Base-by-base conservation (phyloP, 2,329 filamentous ascomycete genomes). In the Penicillium sp. region DNA sequence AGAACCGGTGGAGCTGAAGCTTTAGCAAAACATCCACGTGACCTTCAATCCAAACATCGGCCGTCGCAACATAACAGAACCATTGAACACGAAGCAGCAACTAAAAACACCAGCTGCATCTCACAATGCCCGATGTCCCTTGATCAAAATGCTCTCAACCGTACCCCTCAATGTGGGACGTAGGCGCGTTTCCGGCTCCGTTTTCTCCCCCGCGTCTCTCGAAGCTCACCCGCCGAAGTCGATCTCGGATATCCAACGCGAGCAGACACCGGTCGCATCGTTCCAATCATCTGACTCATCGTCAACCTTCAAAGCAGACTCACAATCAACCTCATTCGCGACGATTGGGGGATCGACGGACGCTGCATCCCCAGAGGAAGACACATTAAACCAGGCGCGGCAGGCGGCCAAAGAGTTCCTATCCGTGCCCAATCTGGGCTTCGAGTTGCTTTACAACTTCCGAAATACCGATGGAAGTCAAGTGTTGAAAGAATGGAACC, bases 131-230 rank as follows among this genome's bases (percentile, higher is more conserved):
- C 48, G 49, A 56, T 18, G 32, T 48, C 43, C 45, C 42, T 35
- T 56, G 44, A 55, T 24, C 53, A 66, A 48, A 38, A 73, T 71
- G 69, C 45, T 66, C 22, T 62, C 64, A 22, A 64, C 64, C 45
- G 55, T 52, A 34, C 62, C 69, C 45, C 61, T 68, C 50, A 63
- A 62, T 55, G 55, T 52, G 53, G 60, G 64, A 55, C 73, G 72
- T 59, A 72, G 72, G 64, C 76, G 74, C 60, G 70, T 79, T 22
- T 77, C 78, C 61, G 67, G 66, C 53, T 77, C 76, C 13, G 75
- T 79, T 46, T 78, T 79, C 58, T 69, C 75, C 46, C 69, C 74
- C 48, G 64, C 73, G 51, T 70, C 70, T 18, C 61, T 71, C n/a
- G 69, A 71, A 51, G 67, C 67, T 61, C 45, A 55, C 18, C 67